Evolutionary conservation across 2,329 filamentous ascomycete species (phyloP).

Genomic region (Pseudophaeomoniella oleicola): DNA sequence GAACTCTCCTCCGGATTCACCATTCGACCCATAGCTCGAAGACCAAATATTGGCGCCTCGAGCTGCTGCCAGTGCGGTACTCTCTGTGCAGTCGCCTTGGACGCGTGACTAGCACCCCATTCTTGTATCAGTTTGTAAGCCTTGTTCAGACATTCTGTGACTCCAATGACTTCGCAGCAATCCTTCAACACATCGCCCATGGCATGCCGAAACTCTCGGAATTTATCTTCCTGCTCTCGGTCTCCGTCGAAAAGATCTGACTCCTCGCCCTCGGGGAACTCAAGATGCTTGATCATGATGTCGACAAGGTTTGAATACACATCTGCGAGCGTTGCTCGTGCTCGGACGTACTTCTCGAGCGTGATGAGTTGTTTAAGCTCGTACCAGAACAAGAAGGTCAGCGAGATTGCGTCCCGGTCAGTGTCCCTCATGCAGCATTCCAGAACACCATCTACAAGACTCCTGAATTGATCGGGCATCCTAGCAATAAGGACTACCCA

Average conservation of each 20-base stretch:
- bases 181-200: slow-evolving; percentile 99
- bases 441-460: slow-evolving; percentile 77
- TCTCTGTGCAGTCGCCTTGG: slow-evolving; percentile 54
- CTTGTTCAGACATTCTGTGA: slow-evolving; percentile 80
- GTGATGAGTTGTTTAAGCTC: slow-evolving; percentile 94
- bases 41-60: slow-evolving; percentile 85
- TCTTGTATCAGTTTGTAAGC: slow-evolving; percentile 71
- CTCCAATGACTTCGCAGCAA: slow-evolving; percentile 88
- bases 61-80: slow-evolving; percentile 95
- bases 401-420: slow-evolving; percentile 79
- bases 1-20: slow-evolving; percentile 77
- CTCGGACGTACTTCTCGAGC: slow-evolving; percentile 74
- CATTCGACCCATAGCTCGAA: slow-evolving; percentile 94
- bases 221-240: slow-evolving; percentile 89
- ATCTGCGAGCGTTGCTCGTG: slow-evolving; percentile 61
- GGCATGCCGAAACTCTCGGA: slow-evolving; percentile 86
- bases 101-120: slow-evolving; percentile 74
- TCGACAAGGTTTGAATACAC: slow-evolving; percentile 84
- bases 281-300: slow-evolving; percentile 77
- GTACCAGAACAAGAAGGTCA: slow-evolving; percentile 97
- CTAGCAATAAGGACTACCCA: slow-evolving; percentile 89
- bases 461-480: slow-evolving; percentile 65
- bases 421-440: slow-evolving; percentile 79
- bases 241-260: slow-evolving; percentile 88
- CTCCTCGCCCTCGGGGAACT: slow-evolving; percentile 67